A percentile compares a stretch with the other conserved stretches of the same genome.
Conservation (phyloP, 2,329 filamentous ascomycete genomes). For the Stagonosporopsis cucurbitacearum region DNA sequence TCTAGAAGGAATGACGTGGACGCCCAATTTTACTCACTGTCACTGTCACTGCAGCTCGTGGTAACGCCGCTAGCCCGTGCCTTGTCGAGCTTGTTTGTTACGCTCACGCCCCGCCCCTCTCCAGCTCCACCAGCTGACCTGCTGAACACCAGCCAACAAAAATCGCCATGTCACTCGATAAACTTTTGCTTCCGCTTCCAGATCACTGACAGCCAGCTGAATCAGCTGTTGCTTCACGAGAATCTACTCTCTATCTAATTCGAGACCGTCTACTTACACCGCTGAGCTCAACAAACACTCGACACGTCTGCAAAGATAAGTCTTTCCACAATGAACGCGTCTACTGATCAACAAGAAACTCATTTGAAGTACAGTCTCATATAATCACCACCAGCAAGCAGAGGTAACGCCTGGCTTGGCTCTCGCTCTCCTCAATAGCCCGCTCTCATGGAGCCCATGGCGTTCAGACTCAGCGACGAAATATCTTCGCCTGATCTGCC, state of each 20-base stretch:
- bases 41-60: neutral
- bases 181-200: neutral
- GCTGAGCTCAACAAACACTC: neutral
- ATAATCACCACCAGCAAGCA: neutral
- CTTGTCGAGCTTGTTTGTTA: neutral
- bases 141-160: neutral
- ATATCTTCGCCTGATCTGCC: neutral
- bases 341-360: neutral
- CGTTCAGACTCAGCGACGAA: neutral
- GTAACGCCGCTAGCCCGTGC: neutral
- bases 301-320: neutral
- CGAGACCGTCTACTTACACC: neutral
- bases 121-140: neutral
- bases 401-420: neutral
- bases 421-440: neutral
- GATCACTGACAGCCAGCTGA: neutral
- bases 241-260: neutral
- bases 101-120: neutral
- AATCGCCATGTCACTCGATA: neutral
- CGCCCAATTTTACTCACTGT: neutral
- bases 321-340: neutral
- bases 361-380: neutral
- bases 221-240: neutral
- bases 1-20: neutral
- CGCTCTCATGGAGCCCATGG: neutral